Evolutionary conservation across 78 protist genomes (phyloP), one percentile per base, ranked within the genome.

Genomic region (Emiliania huxleyi): DNA sequence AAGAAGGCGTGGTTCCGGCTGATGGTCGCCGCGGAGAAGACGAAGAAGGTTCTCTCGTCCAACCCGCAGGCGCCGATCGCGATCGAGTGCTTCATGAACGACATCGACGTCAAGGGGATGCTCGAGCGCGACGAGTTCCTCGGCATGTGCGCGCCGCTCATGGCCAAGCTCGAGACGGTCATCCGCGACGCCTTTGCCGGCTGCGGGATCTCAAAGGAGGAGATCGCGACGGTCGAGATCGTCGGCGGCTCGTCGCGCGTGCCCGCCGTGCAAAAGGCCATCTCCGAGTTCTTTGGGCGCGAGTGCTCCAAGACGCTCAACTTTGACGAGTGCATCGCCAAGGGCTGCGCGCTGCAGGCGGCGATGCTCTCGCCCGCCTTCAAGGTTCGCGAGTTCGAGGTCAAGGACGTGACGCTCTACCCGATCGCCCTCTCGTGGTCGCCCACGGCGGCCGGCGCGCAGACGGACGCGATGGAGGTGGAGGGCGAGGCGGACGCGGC

Each of bases 281-380:
- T 77, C 79, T 15, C 89, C 5, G 35, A 8, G n/a, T 33, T 11
- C 29, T 75, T 88, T 19, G 91, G 91, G 91, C 44, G 35, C 46
- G 49, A 40, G 37, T 91, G 89, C 79, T 92, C 96, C 83, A 43
- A 52, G 89, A 97, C 96, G 48, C 93, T 97, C 92, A 98, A 98
- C 94, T 83, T 91, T 49, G 98, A 97, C 69, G 99, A 98, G 95
- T 91, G 97, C 4, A 96, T 97, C 38, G 93, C 98, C 89, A 92
- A 97, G 69, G 99, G 99, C 52, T 95, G 98, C 84, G 98, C 98
- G 26, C 95, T 98, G 69, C 94, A 91, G 88, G 95, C 96, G 90
- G 99, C 99, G 85, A 96, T 96, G 94, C 90, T 98, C 87, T 79
- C 94, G 33, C 98, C 98, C 45, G 69, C 90, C 22, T 97, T 97